phyloP scores from a whole-genome alignment of 2,329 filamentous ascomycete genomes.

The Neofusicoccum cordaticola region DNA sequence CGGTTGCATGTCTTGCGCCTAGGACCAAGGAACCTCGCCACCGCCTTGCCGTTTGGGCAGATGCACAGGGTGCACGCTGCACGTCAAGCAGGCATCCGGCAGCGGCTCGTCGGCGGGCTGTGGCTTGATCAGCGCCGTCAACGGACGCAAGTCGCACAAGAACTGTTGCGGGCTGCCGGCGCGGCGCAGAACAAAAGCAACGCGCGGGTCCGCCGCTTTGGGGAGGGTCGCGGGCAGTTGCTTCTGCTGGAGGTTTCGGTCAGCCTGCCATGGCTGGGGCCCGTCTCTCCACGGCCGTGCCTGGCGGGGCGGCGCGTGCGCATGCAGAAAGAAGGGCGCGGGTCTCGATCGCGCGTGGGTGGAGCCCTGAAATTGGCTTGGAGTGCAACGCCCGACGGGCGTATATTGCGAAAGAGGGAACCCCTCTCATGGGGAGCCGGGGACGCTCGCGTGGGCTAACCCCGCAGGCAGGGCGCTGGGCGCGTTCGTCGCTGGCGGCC shows the following conservation, averaged over 20 bases:
- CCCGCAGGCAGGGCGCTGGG: neutral
- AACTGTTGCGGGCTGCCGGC: conserved; percentile 1
- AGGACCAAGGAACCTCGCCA: neutral
- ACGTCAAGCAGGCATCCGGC: conserved; percentile 2
- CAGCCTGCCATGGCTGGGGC: neutral
- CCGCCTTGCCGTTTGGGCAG: neutral
- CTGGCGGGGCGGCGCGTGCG: neutral
- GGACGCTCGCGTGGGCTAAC: conserved; percentile 7
- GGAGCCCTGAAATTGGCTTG: conserved; percentile 1
- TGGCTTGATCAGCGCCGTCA: neutral
- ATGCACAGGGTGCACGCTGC: neutral
- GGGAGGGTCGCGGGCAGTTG: neutral
- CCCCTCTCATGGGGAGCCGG: conserved; percentile 1
- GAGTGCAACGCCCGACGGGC: conserved; percentile 7
- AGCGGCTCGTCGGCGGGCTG: neutral
- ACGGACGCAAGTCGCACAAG: neutral
- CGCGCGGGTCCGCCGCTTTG: neutral
- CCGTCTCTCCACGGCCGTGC: neutral
- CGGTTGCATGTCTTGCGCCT: neutral
- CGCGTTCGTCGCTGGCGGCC: neutral
- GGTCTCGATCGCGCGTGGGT: conserved; percentile 10
- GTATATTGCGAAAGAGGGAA: conserved; percentile 14
- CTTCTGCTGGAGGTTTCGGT: neutral
- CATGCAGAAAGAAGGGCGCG: neutral
- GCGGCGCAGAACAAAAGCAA: conserved; percentile 3